phyloP scores from a whole-genome alignment of 805 yeast genomes.

The Kluyveromyces lactis region DNA sequence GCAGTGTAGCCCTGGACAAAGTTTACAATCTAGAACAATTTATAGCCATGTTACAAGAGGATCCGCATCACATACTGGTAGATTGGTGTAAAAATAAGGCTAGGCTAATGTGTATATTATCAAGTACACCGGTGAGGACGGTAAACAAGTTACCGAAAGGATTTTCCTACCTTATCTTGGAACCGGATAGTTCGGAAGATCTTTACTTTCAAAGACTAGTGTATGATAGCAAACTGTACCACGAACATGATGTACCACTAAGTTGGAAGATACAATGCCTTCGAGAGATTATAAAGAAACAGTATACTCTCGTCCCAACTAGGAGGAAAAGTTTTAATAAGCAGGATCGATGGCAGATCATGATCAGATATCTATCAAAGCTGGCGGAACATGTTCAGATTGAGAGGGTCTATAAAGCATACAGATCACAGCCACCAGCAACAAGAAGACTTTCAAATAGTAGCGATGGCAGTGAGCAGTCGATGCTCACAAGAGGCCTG shows the following conservation, averaged over 20 bases:
- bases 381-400: conserved; percentile 58
- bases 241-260: conserved; percentile 43
- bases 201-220: conserved; percentile 39
- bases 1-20: conserved; percentile 39
- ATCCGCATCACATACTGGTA: conserved; percentile 56
- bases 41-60: conserved; percentile 34
- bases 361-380: conserved; percentile 39
- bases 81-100: conserved; percentile 64
- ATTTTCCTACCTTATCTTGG: conserved; percentile 33
- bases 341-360: conserved; percentile 38
- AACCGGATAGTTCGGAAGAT: conserved; percentile 35
- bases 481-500: conserved; percentile 17
- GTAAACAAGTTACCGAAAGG: conserved; percentile 20
- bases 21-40: conserved; percentile 45
- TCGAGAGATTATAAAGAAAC: conserved; percentile 25
- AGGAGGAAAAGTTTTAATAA: conserved; percentile 24
- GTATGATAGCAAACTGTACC: conserved; percentile 40
- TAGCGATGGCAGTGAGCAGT: conserved; percentile 2
- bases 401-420: conserved; percentile 51
- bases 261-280: conserved; percentile 35
- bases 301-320: conserved; percentile 17
- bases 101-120: conserved; percentile 49
- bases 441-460: conserved; percentile 5
- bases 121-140: conserved; percentile 39
- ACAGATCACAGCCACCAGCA: conserved; percentile 13